These are phyloP conservation scores for Ophiostoma sp. DNA, from an alignment of 2,329 filamentous ascomycete species.

Conservation along the genomic window DNA sequence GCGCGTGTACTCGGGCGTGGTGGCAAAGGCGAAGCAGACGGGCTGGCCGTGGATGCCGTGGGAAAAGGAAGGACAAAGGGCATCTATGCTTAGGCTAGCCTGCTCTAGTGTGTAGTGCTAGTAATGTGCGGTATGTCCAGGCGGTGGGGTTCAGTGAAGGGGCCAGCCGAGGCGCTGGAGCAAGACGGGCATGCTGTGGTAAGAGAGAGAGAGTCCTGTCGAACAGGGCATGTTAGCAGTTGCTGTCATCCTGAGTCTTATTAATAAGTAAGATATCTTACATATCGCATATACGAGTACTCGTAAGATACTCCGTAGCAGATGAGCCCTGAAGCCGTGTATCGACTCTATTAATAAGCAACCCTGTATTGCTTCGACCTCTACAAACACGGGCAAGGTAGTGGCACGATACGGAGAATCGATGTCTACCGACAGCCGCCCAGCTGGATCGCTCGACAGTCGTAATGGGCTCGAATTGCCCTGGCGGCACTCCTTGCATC, in stretches of 20 bases:
- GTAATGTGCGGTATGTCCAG: not conserved
- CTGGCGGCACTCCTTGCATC: no score
- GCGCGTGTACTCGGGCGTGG: no score
- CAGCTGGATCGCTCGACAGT: not conserved
- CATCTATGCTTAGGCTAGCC: slow-evolving; percentile 3
- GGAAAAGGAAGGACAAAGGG: not conserved
- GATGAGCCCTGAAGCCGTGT: no score
- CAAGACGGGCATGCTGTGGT: not conserved
- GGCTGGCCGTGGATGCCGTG: no score
- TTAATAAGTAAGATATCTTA: no score
- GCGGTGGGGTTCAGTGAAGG: not conserved
- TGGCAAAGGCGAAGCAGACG: no score
- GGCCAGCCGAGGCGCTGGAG: slow-evolving; percentile 4
- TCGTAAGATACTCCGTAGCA: no score
- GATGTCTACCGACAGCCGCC: not conserved
- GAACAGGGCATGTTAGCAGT: no score
- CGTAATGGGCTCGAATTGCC: not conserved
- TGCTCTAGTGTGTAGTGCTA: not conserved
- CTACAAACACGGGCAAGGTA: not conserved
- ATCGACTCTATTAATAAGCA: slow-evolving; percentile 7
- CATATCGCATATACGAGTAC: no score
- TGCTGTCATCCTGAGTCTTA: no score
- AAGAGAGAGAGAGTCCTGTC: not conserved
- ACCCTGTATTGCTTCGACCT: not conserved
- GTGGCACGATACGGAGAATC: not conserved